Base-by-base conservation (phyloP, 2,329 filamentous ascomycete genomes). In the Helotiales sp. region DNA sequence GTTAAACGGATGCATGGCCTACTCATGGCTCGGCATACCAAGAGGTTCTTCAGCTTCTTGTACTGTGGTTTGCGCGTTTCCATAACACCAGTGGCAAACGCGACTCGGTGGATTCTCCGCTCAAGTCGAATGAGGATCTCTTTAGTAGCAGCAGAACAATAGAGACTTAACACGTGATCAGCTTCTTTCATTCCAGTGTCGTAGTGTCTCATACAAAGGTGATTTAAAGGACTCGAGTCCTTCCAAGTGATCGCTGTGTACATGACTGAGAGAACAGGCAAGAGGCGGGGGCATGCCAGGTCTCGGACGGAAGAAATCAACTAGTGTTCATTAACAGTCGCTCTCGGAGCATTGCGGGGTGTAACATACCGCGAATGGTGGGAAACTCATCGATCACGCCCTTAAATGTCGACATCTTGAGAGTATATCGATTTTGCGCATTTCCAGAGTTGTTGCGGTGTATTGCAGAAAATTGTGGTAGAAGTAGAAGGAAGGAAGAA, bases 251-350 rank as follows among this genome's bases (percentile, higher is more conserved):
- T 97, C 93, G 63, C 89, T 96, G 70, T 97, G 93, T 2, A 96
- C 86, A 81, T 98, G 93, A 72, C 90, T 96, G 25, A 98, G 79
- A 70, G 98, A 96, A 71, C 89, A 95, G 15, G 90, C 92, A 55
- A 95, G 74, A 0, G 91, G 89, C 3, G 88, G 81, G 15, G 74
- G 80, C 15, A 74, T 73, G 5, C 77, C 76, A 3, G 77, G 74
- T 47, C 79, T 78, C 15, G 74, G 76, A 24, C 90, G 84, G 67
- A 97, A 97, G 75, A 87, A 91, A 73, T 97, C 93, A 63, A 97
- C 87, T 90, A n/a, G 55, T 9, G 15, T 24, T 5, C 6, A 59
- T 60, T 19, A 63, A 54, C 34, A 29, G 47, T 30, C 9, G 15
- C 25, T 49, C 13, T 7, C 17, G 34, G 25, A 22, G 8, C 48